Percentiles rank a stretch among this genome's conserved stretches.
These are phyloP conservation scores for Kwoniella sp. DNA, from an alignment of 768 basidiomycete species.

Conservation along the genomic window DNA sequence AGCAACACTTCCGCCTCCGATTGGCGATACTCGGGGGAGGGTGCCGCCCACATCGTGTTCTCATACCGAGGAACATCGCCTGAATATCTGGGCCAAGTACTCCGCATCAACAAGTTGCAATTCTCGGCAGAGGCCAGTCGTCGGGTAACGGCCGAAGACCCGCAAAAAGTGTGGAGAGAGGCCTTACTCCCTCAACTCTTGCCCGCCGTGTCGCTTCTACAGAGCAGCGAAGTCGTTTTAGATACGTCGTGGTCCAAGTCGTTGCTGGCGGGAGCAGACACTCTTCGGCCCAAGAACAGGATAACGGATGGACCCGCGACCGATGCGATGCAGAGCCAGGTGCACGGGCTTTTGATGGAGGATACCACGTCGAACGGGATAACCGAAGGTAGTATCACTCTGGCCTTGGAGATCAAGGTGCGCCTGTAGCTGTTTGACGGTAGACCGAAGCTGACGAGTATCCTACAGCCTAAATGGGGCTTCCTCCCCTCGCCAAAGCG, in stretches of 20 bases:
- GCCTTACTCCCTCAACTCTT: slow-evolving; percentile 65
- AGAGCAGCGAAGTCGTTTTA: slow-evolving; percentile 55
- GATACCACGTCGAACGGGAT: slow-evolving; percentile 58
- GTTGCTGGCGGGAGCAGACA: slow-evolving; percentile 56
- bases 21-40: slow-evolving; percentile 87
- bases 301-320: slow-evolving; percentile 53
- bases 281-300: slow-evolving; percentile 59
- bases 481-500: slow-evolving; percentile 65
- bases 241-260: slow-evolving; percentile 60
- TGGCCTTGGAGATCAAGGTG: slow-evolving; percentile 91
- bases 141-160: too few relatives aligned
- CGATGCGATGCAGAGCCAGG: background rate
- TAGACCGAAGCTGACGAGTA: background rate
- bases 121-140: slow-evolving; percentile 9
- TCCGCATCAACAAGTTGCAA: slow-evolving; percentile 68
- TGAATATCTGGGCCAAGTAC: slow-evolving; percentile 61
- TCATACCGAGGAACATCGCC: slow-evolving; percentile 63
- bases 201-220: slow-evolving; percentile 60
- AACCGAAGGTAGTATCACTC: slow-evolving; percentile 48
- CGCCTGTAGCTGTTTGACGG: slow-evolving; percentile 8
- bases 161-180: slow-evolving; percentile 59
- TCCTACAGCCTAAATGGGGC: slow-evolving; percentile 86
- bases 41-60: slow-evolving; percentile 86
- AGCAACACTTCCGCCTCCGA: slow-evolving; percentile 18
- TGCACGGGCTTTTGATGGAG: slow-evolving; percentile 68